Percentiles rank a stretch among this genome's conserved stretches.
phyloP scores from a whole-genome alignment of 1,284 basidiomycete species.

The Sanghuangporus baumii region DNA sequence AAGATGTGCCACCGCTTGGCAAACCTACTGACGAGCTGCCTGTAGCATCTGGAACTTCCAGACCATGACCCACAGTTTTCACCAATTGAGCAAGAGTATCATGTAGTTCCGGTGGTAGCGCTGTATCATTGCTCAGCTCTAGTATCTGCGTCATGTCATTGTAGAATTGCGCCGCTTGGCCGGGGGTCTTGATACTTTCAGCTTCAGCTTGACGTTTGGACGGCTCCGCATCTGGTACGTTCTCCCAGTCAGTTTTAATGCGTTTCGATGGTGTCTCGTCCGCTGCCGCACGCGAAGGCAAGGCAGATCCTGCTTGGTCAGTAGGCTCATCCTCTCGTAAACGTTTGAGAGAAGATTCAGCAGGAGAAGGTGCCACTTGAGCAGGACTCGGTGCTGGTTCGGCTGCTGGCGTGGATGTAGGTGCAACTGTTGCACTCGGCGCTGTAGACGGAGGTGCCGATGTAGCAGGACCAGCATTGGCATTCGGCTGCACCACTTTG shows the following conservation, averaged over 20 bases:
- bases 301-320: constrained; percentile 23
- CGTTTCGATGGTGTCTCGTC: constrained; percentile 65
- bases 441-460: constrained; percentile 25
- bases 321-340: constrained; percentile 51
- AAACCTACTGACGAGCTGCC: not conserved
- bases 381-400: constrained; percentile 28
- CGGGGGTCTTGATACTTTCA: constrained; percentile 58
- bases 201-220: constrained; percentile 49
- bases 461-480: constrained; percentile 27
- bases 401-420: constrained; percentile 28
- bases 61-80: constrained; percentile 40
- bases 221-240: constrained; percentile 45
- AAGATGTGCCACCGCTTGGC: constrained; percentile 25
- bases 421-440: constrained; percentile 25
- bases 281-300: constrained; percentile 31
- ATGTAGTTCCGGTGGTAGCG: constrained; percentile 47
- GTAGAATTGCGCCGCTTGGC: constrained; percentile 57
- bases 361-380: constrained; percentile 22
- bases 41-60: constrained; percentile 32
- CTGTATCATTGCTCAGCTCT: constrained; percentile 38
- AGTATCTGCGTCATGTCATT: constrained; percentile 58
- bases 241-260: constrained; percentile 63
- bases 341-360: constrained; percentile 42
- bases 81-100: constrained; percentile 57
- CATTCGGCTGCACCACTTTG: constrained; percentile 28